Evolutionary conservation across 805 yeast genomes (phyloP).

Genomic region (Hanseniaspora lachancei): DNA sequence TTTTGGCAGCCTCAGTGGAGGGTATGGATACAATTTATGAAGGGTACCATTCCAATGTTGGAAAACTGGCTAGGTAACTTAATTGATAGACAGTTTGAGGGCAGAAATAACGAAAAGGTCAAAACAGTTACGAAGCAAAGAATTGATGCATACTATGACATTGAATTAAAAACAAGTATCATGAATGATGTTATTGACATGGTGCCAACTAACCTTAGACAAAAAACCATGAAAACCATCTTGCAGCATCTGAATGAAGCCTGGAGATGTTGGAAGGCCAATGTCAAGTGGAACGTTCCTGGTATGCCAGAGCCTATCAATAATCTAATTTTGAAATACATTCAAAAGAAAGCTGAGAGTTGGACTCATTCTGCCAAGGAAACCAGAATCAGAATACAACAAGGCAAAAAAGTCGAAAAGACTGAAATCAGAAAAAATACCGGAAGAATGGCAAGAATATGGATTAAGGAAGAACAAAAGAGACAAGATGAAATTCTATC

Average conservation of each 20-base stretch:
- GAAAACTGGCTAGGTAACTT: slow-evolving; percentile 94
- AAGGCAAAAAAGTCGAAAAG: slow-evolving; percentile 89
- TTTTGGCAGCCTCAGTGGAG: slow-evolving; percentile 99
- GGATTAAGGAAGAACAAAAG: slow-evolving; percentile 87
- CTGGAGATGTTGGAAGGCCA: slow-evolving; percentile 99
- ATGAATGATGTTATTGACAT: slow-evolving; percentile 91
- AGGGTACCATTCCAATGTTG: slow-evolving; percentile 82
- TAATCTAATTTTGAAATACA: slow-evolving; percentile 72
- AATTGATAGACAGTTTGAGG: slow-evolving; percentile 87
- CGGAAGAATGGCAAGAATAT: slow-evolving; percentile 79
- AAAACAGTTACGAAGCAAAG: slow-evolving; percentile 93
- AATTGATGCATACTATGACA: slow-evolving; percentile 84
- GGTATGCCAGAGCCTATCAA: slow-evolving; percentile 89
- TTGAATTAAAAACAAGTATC: slow-evolving; percentile 85
- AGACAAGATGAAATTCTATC: slow-evolving; percentile 66
- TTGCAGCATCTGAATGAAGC: slow-evolving; percentile 93
- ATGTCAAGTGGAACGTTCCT: slow-evolving; percentile 94
- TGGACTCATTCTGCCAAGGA: slow-evolving; percentile 91
- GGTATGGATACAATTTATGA: slow-evolving; percentile 81
- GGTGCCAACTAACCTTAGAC: slow-evolving; percentile 91
- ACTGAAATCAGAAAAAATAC: slow-evolving; percentile 86
- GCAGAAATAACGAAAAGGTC: slow-evolving; percentile 83
- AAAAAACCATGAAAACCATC: slow-evolving; percentile 72
- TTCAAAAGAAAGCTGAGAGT: slow-evolving; percentile 91
- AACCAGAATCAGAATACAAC: slow-evolving; percentile 74